These are phyloP conservation scores for Chondrus crispus DNA, from an alignment of 23 red algal genomes.

Conservation along the genomic window DNA sequence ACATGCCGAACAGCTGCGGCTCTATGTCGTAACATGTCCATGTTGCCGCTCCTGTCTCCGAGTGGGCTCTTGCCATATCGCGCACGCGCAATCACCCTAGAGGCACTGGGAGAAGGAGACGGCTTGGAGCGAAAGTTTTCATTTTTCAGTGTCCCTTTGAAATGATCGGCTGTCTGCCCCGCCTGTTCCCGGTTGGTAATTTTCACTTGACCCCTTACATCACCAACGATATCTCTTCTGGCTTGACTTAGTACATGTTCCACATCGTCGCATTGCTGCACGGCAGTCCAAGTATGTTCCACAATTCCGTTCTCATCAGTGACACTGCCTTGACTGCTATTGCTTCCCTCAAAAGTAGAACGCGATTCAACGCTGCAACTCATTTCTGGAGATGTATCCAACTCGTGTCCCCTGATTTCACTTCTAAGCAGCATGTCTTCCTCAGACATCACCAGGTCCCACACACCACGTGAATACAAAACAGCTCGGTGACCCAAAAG, in stretches of 20 bases:
- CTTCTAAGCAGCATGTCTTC: neutral
- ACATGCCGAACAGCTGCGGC: too few relatives aligned
- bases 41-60: too few relatives aligned
- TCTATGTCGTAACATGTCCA: too few relatives aligned
- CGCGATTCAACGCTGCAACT: neutral
- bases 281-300: neutral
- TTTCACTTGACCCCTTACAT: neutral
- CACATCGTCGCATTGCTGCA: neutral
- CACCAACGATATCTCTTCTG: neutral
- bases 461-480: slow-evolving; percentile 40
- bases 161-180: too few relatives aligned
- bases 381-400: neutral
- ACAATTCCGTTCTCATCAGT: neutral
- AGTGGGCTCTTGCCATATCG: too few relatives aligned
- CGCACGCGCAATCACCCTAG: too few relatives aligned
- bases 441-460: slow-evolving; percentile 32
- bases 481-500: slow-evolving; percentile 31
- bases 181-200: too few relatives aligned
- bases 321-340: neutral
- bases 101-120: too few relatives aligned
- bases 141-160: too few relatives aligned
- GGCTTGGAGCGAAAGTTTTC: too few relatives aligned
- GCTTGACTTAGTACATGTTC: neutral
- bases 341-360: too few relatives aligned
- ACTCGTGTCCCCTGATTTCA: neutral